phyloP scores from a whole-genome alignment of 139 green algal genomes.

The Tetraselmis striata region DNA sequence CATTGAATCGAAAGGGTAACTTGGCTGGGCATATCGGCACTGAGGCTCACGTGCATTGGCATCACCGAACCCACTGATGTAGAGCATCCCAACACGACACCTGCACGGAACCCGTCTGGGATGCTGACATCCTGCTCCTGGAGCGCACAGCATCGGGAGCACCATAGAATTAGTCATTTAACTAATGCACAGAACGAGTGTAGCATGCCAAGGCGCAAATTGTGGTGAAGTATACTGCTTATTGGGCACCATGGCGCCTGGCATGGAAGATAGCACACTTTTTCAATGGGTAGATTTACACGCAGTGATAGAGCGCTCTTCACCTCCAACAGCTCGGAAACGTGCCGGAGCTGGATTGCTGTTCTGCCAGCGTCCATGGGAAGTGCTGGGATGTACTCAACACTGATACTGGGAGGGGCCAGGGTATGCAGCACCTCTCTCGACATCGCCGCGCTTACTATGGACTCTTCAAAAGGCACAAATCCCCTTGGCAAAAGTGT shows the following conservation, averaged over 20 bases:
- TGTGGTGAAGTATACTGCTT: too few relatives aligned
- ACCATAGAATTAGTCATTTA: neutral
- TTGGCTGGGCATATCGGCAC: neutral
- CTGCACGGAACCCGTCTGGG: neutral
- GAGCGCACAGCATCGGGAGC: neutral
- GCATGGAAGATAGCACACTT: too few relatives aligned
- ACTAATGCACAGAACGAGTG: neutral
- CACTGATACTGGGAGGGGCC: neutral
- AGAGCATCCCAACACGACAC: neutral
- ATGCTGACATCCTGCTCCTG: neutral
- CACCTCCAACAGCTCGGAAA: neutral
- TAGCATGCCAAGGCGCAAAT: neutral
- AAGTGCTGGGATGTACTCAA: neutral
- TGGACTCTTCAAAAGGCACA: neutral
- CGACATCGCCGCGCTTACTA: neutral
- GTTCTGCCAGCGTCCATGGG: neutral
- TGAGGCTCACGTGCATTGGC: neutral
- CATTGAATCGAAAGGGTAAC: neutral
- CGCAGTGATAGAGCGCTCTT: too few relatives aligned
- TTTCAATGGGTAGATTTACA: too few relatives aligned
- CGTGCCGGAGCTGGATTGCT: neutral
- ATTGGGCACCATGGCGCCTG: too few relatives aligned
- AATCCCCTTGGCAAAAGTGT: neutral
- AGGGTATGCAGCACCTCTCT: neutral
- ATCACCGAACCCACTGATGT: neutral